Conservation (phyloP, 164 flowering plant genomes). For the Akebia trifoliata region DNA sequence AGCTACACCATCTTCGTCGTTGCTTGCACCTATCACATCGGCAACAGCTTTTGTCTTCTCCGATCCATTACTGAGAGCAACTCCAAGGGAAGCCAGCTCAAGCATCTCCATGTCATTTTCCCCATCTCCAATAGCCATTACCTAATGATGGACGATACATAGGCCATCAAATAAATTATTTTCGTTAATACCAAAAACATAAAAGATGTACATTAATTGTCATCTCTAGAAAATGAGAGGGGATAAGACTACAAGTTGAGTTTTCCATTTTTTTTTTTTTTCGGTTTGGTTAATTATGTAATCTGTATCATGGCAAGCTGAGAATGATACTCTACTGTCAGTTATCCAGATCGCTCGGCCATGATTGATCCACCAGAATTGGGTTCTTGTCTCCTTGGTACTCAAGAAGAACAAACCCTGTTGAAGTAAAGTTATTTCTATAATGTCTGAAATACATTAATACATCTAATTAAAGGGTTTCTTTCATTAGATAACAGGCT, state of each 20-base stretch:
- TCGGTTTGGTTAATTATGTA: too few species aligned
- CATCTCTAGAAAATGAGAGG: not conserved
- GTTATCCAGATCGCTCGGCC: too few species aligned
- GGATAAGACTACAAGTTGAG: too few species aligned
- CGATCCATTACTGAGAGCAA: slow-evolving; percentile 84
- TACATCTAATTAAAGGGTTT: too few species aligned
- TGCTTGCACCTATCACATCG: slow-evolving; percentile 65
- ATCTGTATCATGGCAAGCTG: too few species aligned
- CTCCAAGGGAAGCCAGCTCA: slow-evolving; percentile 75
- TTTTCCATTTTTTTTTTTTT: too few species aligned
- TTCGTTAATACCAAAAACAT: not conserved
- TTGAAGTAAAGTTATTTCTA: too few species aligned
- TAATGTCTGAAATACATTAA: too few species aligned
- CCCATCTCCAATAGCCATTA: slow-evolving; percentile 97
- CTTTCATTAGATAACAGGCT: not conserved
- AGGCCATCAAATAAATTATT: not conserved
- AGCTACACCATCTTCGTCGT: slow-evolving; percentile 96
- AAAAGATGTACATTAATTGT: not conserved
- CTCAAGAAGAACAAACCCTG: too few species aligned
- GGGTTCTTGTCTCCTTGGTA: too few species aligned
- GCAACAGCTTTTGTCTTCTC: slow-evolving; percentile 88
- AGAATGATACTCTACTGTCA: too few species aligned
- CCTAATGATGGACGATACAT: slow-evolving; percentile 24
- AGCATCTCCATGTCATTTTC: slow-evolving; percentile 97
- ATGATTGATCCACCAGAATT: not conserved